Conservation (phyloP, 306 rosid species). For the Quercus ilex region DNA sequence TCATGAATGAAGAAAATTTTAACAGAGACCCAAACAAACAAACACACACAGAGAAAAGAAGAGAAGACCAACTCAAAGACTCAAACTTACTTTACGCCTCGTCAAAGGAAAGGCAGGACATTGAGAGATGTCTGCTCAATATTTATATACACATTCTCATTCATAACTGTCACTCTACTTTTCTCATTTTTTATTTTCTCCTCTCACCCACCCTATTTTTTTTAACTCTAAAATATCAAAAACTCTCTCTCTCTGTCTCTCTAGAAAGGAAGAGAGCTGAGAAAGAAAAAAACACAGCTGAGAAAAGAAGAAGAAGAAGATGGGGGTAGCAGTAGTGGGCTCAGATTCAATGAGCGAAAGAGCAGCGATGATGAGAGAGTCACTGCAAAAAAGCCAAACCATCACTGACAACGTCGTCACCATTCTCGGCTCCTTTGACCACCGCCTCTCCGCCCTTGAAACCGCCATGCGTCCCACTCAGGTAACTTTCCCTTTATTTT, state of each 20-base stretch:
- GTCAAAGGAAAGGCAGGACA: too few species aligned
- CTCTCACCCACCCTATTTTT: too few species aligned
- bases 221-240: too few species aligned
- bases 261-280: not conserved
- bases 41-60: too few species aligned
- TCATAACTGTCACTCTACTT: too few species aligned
- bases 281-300: not conserved
- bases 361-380: slow-evolving; percentile 78
- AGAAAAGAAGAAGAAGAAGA: slow-evolving; percentile 10
- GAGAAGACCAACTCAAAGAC: too few species aligned
- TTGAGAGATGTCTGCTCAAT: too few species aligned
- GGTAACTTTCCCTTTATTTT: slow-evolving; percentile 24
- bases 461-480: slow-evolving; percentile 99
- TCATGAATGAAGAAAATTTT: too few species aligned
- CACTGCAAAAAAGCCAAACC: slow-evolving; percentile 86
- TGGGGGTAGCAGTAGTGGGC: slow-evolving; percentile 55
- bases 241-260: not conserved
- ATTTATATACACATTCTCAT: too few species aligned
- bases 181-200: too few species aligned
- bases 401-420: slow-evolving; percentile 87
- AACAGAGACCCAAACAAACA: too few species aligned
- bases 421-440: slow-evolving; percentile 91
- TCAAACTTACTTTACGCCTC: too few species aligned
- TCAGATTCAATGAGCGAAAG: slow-evolving; percentile 67
- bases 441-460: slow-evolving; percentile 96